Evolutionary conservation across 768 basidiomycete genomes (phyloP).

Genomic region (Hygrocybe punicea): DNA sequence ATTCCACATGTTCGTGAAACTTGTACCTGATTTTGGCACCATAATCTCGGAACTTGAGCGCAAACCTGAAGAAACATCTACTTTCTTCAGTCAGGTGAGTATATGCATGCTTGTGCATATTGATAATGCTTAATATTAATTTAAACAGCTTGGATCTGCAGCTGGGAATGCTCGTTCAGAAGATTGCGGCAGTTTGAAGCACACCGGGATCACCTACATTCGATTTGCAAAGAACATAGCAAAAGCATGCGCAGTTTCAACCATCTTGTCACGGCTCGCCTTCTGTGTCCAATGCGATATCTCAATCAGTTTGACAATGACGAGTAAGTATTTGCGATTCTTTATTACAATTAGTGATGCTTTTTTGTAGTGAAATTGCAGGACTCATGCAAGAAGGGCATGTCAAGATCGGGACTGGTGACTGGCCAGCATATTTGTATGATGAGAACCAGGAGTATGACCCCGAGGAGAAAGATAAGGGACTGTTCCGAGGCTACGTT

Average conservation of each 20-base stretch:
- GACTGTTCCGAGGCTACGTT: not conserved
- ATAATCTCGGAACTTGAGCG: too few species aligned
- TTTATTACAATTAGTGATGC: not conserved
- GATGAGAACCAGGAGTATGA: not conserved
- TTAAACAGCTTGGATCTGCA: too few species aligned
- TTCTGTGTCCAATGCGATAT: not conserved
- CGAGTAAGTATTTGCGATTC: not conserved
- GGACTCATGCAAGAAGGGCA: not conserved
- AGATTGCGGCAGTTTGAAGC: too few species aligned
- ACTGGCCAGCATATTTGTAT: slow-evolving; percentile 1
- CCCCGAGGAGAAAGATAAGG: not conserved
- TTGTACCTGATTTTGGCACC: too few species aligned
- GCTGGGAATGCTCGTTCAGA: too few species aligned
- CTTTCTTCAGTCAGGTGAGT: too few species aligned
- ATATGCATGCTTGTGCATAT: too few species aligned
- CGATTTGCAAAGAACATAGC: not conserved
- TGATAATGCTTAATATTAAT: too few species aligned
- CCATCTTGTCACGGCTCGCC: not conserved
- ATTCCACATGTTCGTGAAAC: too few species aligned
- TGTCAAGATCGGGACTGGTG: not conserved
- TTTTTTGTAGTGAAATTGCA: not conserved
- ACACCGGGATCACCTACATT: too few species aligned
- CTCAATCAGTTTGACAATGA: not conserved
- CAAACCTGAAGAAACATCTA: too few species aligned
- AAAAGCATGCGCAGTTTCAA: not conserved